A percentile compares a stretch with the other conserved stretches of the same genome.
Conservation (phyloP, 1,139 yeast species). For the Martiniozyma asiatica region DNA sequence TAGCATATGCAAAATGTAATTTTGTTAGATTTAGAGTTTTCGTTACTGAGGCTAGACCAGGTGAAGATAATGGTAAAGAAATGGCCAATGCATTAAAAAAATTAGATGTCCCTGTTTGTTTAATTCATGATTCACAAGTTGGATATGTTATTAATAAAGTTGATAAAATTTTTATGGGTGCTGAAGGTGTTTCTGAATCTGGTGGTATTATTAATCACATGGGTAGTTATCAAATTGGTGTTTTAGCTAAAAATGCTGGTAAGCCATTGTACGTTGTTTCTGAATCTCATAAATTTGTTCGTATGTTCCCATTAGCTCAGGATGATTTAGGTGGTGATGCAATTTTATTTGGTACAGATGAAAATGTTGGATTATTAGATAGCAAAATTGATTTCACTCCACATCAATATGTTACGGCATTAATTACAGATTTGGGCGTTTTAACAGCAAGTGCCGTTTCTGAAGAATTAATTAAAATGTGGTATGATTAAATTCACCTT, state of each 20-base stretch:
- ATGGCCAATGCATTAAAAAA: conserved; percentile 62
- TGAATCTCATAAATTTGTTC: conserved; percentile 91
- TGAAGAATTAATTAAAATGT: conserved; percentile 93
- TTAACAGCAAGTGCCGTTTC: conserved; percentile 95
- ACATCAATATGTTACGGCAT: conserved; percentile 88
- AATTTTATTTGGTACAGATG: conserved; percentile 30
- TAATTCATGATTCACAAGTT: conserved; percentile 87
- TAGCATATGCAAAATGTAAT: conserved; percentile 62
- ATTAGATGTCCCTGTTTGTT: conserved; percentile 81
- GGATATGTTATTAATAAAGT: conserved; percentile 87
- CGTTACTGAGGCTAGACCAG: conserved; percentile 88
- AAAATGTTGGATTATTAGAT: conserved; percentile 21
- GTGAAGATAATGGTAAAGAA: conserved; percentile 51
- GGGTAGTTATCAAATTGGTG: conserved; percentile 92
- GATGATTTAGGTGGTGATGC: conserved; percentile 61
- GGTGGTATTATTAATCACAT: conserved; percentile 96
- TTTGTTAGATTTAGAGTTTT: conserved; percentile 78
- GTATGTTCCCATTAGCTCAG: conserved; percentile 90
- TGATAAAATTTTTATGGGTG: conserved; percentile 91
- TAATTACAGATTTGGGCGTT: conserved; percentile 93
- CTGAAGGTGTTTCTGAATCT: conserved; percentile 97
- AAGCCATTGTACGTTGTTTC: conserved; percentile 93
- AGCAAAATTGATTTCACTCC: conserved; percentile 77
- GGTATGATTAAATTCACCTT: conserved; percentile 56
- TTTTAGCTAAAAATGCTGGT: conserved; percentile 78